Evolutionary conservation across 2,329 filamentous ascomycete genomes (phyloP).

Genomic region (Trichothecium roseum): DNA sequence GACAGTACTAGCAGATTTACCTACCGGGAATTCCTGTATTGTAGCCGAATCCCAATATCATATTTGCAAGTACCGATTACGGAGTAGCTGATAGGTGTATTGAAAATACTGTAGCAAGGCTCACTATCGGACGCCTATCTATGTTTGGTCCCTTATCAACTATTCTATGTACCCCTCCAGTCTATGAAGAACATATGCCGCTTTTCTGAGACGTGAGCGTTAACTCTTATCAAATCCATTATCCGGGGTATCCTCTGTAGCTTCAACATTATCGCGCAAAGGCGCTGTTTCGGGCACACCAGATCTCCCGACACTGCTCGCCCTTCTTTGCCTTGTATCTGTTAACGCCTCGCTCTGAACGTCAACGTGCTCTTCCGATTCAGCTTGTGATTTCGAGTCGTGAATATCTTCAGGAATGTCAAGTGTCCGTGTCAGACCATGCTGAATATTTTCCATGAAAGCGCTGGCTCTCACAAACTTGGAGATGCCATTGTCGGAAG

Average conservation of each 20-base stretch:
- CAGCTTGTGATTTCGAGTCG: background rate
- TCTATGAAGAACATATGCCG: no score
- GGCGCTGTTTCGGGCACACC: constrained; percentile 41
- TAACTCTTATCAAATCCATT: constrained; percentile 3
- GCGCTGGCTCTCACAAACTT: constrained; percentile 39
- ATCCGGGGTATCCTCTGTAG: constrained; percentile 6
- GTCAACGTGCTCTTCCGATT: constrained; percentile 27
- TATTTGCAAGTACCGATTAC: no score
- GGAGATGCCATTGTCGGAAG: constrained; percentile 38
- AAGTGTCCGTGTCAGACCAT: constrained; percentile 36
- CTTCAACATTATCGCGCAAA: constrained; percentile 20
- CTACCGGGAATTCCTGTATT: no score
- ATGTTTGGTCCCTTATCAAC: constrained; percentile 19
- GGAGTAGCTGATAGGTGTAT: no score
- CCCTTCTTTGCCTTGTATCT: constrained; percentile 31
- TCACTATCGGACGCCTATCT: background rate
- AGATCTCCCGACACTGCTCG: constrained; percentile 40
- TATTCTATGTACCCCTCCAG: no score
- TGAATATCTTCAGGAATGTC: constrained; percentile 18
- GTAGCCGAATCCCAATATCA: no score
- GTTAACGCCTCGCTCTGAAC: constrained; percentile 41
- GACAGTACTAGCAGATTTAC: no score
- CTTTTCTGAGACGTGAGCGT: constrained; percentile 8
- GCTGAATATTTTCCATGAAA: constrained; percentile 42
- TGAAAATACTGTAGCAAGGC: background rate